Percentiles rank a stretch among this genome's conserved stretches.
phyloP scores from a whole-genome alignment of 305 asterid genomes.

The Salvia sclarea region DNA sequence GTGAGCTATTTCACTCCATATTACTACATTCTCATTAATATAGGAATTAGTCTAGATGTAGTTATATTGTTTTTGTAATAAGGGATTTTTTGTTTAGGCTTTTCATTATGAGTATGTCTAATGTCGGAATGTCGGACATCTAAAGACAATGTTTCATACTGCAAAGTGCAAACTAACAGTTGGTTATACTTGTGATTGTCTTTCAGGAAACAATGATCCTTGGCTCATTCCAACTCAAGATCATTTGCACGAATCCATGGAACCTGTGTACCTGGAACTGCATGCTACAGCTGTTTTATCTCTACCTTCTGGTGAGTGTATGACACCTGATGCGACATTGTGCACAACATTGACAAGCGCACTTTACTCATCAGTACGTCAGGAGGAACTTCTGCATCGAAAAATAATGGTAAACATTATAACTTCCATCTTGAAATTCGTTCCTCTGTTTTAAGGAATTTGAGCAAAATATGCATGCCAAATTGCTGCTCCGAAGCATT shows the following conservation, averaged over 20 bases:
- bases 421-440: constrained; percentile 14
- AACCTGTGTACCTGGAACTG: constrained; percentile 75
- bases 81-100: constrained; percentile 8
- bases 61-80: constrained; percentile 18
- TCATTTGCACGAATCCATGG: constrained; percentile 53
- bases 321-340: constrained; percentile 86
- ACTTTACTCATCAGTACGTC: constrained; percentile 75
- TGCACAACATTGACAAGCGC: constrained; percentile 87
- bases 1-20: constrained; percentile 54
- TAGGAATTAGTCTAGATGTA: background rate
- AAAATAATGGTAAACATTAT: constrained; percentile 67
- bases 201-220: constrained; percentile 64
- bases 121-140: constrained; percentile 21
- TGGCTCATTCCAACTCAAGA: constrained; percentile 93
- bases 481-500: constrained; percentile 2
- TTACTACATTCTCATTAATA: constrained; percentile 11
- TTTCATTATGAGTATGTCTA: background rate
- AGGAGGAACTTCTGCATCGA: constrained; percentile 77
- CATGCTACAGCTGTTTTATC: constrained; percentile 85
- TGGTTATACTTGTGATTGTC: constrained; percentile 14
- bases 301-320: constrained; percentile 86
- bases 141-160: background rate
- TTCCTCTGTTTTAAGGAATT: background rate
- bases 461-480: background rate
- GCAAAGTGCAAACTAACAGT: constrained; percentile 23